These are phyloP conservation scores for Jacaranda copaia DNA, from an alignment of 257 asterid genomes.

Conservation along the genomic window DNA sequence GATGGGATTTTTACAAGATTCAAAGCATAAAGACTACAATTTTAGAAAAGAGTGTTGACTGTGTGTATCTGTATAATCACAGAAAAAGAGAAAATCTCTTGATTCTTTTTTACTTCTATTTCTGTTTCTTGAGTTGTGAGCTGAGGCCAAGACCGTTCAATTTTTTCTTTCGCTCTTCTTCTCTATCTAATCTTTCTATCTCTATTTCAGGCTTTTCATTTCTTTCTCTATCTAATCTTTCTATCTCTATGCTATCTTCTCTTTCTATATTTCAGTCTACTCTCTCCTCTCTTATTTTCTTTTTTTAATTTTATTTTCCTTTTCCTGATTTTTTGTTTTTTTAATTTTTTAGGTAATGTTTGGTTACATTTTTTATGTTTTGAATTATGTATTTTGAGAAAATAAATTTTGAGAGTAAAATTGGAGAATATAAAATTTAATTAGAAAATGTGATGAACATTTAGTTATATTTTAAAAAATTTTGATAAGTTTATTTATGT, in stretches of 20 bases:
- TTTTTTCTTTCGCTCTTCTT: background rate
- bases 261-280: background rate
- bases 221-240: constrained; percentile 8
- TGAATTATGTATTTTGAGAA: too few species aligned
- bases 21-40: constrained; percentile 25
- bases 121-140: constrained; percentile 35
- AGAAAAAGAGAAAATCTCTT: constrained; percentile 28
- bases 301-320: constrained; percentile 4
- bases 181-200: constrained; percentile 42
- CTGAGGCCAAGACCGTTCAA: constrained; percentile 26
- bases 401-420: too few species aligned
- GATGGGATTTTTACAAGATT: constrained; percentile 43
- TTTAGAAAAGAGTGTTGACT: constrained; percentile 3
- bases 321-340: constrained; percentile 31
- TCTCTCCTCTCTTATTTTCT: background rate
- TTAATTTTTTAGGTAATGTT: background rate
- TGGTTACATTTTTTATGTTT: too few species aligned
- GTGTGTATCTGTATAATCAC: constrained; percentile 12
- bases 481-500: too few species aligned
- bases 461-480: too few species aligned
- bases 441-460: too few species aligned
- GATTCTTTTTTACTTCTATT: constrained; percentile 20
- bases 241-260: too few species aligned
- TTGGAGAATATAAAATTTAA: too few species aligned
- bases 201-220: constrained; percentile 34